Evolutionary conservation across 768 basidiomycete species (phyloP), one percentile per base, ranked within the genome.

Genomic region (Russula foetens): DNA sequence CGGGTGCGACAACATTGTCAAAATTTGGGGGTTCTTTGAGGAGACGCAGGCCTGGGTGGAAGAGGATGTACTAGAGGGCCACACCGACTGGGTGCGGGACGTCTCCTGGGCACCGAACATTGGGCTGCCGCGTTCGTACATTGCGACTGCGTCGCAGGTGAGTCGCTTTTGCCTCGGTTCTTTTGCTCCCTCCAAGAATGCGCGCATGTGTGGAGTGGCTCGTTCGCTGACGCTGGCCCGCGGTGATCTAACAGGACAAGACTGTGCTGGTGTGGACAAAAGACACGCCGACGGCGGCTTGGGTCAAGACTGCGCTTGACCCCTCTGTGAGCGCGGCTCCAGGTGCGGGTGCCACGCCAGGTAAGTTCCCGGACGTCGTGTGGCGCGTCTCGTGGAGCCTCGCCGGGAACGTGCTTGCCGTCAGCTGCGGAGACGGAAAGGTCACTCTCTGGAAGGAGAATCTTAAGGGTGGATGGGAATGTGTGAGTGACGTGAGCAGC

Each of bases 351-450:
- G 75, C 77, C 6, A 76, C 80, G 7, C 76, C 82, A 17, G 90
- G 90, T 24, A 93, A 89, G 71, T 98, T 98, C 76, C 91, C 92
- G 2, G 96, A 98, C 71, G 92, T 94, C 5, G 94, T 98, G 26
- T 99, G 96, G 97, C 83, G 95, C n/a, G 93, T 98, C 35, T 92
- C 90, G 47, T 99, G 97, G 97, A 95, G 92, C 65, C 81, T 98
- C 26, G 92, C 95, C 1, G 96, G 96, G 19, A 98, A 98, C 70
- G 82, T 99, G 53, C 79, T 99, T 48, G 95, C 95, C 0, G 97
- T 98, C 46, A 93, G 92, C 71, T 96, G 93, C 72, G 95, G 94
- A 11, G 97, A 99, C 70, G 96, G 97, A 14, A 98, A 97, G 74
- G 96, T 99, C 23, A 93, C 90, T 8, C 76, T 98, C 52, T 99